These are phyloP conservation scores for Pestalotiopsis sp. DNA, from an alignment of 2,329 filamentous ascomycete species.

Conservation along the genomic window DNA sequence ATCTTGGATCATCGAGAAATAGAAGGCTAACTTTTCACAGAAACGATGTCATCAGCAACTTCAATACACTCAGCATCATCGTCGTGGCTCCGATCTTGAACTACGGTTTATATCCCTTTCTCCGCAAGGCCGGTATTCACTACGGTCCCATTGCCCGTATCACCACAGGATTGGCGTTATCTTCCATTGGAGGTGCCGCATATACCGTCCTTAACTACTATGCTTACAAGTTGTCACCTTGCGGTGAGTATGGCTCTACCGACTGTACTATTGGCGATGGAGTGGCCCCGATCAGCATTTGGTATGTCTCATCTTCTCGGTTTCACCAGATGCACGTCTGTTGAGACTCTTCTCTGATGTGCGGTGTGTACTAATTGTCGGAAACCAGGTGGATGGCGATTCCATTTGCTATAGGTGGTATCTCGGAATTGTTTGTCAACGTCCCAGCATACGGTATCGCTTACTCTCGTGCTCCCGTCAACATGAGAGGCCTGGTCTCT, in stretches of 20 bases:
- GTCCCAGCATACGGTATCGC: conserved; percentile 55
- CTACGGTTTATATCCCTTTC: conserved; percentile 48
- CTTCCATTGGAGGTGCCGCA: conserved; percentile 46
- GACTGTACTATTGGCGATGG: conserved; percentile 36
- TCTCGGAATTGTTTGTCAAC: conserved; percentile 56
- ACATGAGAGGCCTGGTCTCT: conserved; percentile 54
- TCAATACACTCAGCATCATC: conserved; percentile 53
- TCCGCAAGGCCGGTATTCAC: conserved; percentile 42
- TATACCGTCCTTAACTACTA: conserved; percentile 44
- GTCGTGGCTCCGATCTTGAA: conserved; percentile 47
- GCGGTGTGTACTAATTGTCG: not conserved
- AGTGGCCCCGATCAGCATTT: conserved; percentile 50
- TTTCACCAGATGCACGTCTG: not conserved
- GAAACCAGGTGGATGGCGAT: conserved; percentile 49
- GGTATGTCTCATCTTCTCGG: conserved; percentile 30
- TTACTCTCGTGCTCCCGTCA: conserved; percentile 51
- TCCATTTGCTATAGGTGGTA: conserved; percentile 50
- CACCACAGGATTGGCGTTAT: conserved; percentile 52
- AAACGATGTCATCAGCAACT: conserved; percentile 52
- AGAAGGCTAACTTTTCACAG: not conserved
- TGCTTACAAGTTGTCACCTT: conserved; percentile 44
- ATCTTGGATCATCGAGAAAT: not conserved
- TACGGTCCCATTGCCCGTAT: conserved; percentile 52
- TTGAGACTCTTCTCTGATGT: not conserved
- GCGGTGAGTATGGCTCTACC: conserved; percentile 41